Conservation (phyloP, 768 basidiomycete genomes). For the Strobilomyces dryophilus region DNA sequence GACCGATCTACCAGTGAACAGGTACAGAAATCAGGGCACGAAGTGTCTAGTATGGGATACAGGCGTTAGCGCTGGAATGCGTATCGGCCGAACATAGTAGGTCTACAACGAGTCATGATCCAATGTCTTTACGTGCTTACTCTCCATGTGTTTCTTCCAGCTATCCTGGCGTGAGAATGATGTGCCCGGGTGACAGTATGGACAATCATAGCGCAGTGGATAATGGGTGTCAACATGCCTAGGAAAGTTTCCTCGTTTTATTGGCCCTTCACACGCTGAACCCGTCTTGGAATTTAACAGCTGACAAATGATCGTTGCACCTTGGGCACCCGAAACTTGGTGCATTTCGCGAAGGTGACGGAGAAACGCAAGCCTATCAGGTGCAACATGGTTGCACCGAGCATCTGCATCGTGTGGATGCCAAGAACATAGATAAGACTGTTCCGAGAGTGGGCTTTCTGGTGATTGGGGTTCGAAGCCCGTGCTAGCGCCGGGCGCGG, state of each 20-base stretch:
- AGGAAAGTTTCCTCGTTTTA: conserved; percentile 13
- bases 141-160: conserved; percentile 9
- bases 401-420: background rate
- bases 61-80: background rate
- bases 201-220: conserved; percentile 11
- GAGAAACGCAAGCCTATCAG: conserved; percentile 10
- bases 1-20: background rate
- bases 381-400: conserved; percentile 2
- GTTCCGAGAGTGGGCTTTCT: background rate
- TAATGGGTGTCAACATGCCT: conserved; percentile 20
- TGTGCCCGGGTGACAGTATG: conserved; percentile 5
- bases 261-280: background rate
- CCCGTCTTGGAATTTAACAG: conserved; percentile 2
- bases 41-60: background rate
- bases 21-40: no score
- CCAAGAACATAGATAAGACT: conserved; percentile 15
- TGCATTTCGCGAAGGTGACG: conserved; percentile 11
- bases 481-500: background rate
- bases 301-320: background rate
- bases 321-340: conserved; percentile 7
- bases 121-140: background rate
- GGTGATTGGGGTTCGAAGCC: background rate
- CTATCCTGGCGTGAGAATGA: conserved; percentile 24
- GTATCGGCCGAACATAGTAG: background rate
- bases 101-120: background rate